Percentiles rank a stretch among this genome's conserved stretches.
Evolutionary conservation across 441 rosid species (phyloP).

Genomic region (Aleurites moluccanus): DNA sequence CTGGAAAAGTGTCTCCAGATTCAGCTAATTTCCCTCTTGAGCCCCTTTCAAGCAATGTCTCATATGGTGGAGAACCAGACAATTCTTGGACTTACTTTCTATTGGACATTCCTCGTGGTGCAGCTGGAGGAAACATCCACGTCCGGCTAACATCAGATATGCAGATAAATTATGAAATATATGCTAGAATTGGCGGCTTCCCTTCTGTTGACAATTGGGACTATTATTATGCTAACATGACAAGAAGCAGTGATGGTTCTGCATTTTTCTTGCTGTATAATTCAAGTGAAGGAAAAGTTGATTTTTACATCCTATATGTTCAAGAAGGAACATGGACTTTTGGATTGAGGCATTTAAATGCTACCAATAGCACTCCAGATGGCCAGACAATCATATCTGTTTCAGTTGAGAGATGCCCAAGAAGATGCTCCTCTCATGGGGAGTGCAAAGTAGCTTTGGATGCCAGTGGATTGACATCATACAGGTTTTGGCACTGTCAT

Average conservation of each 20-base stretch:
- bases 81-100: conserved; percentile 79
- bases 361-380: conserved; percentile 31
- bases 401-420: conserved; percentile 92
- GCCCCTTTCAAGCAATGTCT: conserved; percentile 69
- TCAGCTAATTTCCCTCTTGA: conserved; percentile 66
- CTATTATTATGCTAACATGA: conserved; percentile 70
- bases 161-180: conserved; percentile 61
- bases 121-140: conserved; percentile 92
- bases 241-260: conserved; percentile 56
- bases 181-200: conserved; percentile 73
- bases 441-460: conserved; percentile 71
- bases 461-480: conserved; percentile 88
- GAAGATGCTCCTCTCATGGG: conserved; percentile 83
- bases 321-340: conserved; percentile 87
- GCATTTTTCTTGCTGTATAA: conserved; percentile 58
- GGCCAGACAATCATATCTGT: conserved; percentile 64
- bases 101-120: conserved; percentile 75
- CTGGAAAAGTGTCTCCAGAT: conserved; percentile 49
- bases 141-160: conserved; percentile 57
- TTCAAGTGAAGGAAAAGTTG: conserved; percentile 65
- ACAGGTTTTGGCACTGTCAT: conserved; percentile 50
- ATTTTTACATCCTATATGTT: conserved; percentile 73
- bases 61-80: conserved; percentile 45
- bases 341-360: conserved; percentile 62
- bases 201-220: conserved; percentile 75